phyloP scores from a whole-genome alignment of 2,329 filamentous ascomycete species.

The Aspergillus amoenus region DNA sequence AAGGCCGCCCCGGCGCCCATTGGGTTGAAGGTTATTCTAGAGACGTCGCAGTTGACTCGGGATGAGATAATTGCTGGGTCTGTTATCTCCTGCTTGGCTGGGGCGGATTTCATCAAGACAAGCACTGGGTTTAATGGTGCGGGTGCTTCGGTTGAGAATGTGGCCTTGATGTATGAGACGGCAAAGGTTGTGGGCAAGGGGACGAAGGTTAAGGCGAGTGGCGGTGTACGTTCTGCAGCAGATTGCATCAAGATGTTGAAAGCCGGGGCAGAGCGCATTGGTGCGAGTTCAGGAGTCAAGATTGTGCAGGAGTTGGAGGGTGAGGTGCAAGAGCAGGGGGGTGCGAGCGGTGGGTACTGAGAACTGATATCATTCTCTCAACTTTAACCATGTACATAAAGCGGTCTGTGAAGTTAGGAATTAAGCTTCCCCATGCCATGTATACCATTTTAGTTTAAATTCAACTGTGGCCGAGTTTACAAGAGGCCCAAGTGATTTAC shows the following conservation, averaged over 20 bases:
- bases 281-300: conserved; percentile 55
- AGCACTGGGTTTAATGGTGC: conserved; percentile 59
- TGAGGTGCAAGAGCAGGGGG: conserved; percentile 8
- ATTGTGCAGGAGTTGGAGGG: conserved; percentile 50
- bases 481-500: too few species aligned
- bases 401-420: not conserved
- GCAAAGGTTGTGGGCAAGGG: conserved; percentile 44
- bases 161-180: conserved; percentile 54
- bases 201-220: conserved; percentile 59
- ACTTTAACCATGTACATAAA: not conserved
- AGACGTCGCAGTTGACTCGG: conserved; percentile 53
- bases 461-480: too few species aligned
- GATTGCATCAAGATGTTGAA: conserved; percentile 56
- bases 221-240: conserved; percentile 53
- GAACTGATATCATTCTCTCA: not conserved
- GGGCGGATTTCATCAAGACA: conserved; percentile 61
- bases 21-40: conserved; percentile 58
- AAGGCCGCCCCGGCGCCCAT: conserved; percentile 44
- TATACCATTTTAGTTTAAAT: too few species aligned
- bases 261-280: conserved; percentile 57
- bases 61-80: conserved; percentile 55
- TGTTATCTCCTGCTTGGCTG: conserved; percentile 52
- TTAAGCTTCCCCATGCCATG: not conserved
- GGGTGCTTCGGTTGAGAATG: conserved; percentile 54
- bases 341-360: conserved; percentile 1